Conservation (phyloP, 2,329 filamentous ascomycete genomes). For the Verticillium nubilum region DNA sequence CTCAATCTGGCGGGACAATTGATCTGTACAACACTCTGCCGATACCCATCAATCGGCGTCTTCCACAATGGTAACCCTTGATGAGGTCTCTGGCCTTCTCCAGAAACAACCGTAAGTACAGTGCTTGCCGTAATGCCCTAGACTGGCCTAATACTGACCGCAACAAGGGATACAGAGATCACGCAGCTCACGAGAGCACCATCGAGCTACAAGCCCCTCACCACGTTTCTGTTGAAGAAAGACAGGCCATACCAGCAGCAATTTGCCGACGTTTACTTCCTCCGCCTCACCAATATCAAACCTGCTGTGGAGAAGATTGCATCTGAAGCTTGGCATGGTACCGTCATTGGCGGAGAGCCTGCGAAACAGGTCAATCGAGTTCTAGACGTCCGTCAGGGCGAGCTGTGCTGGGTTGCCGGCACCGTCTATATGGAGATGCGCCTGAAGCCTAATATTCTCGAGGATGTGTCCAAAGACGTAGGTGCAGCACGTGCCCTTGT, state of each 20-base stretch:
- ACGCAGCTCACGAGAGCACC: constrained; percentile 38
- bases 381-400: constrained; percentile 89
- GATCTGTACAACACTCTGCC: not conserved
- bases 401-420: constrained; percentile 91
- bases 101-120: constrained; percentile 41
- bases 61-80: constrained; percentile 34
- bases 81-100: constrained; percentile 38
- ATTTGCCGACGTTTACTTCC: constrained; percentile 96
- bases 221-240: constrained; percentile 68
- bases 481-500: constrained; percentile 18
- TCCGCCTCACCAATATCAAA: constrained; percentile 83
- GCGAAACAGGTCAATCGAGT: constrained; percentile 79
- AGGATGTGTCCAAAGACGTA: constrained; percentile 91
- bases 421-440: constrained; percentile 98
- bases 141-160: constrained; percentile 9
- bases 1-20: not conserved
- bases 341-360: constrained; percentile 70
- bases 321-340: constrained; percentile 68
- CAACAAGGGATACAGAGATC: constrained; percentile 24
- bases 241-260: constrained; percentile 83
- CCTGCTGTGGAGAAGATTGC: constrained; percentile 74
- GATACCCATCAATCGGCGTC: not conserved
- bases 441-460: constrained; percentile 90
- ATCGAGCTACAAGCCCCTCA: constrained; percentile 66
- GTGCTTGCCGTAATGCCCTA: not conserved